phyloP scores from a whole-genome alignment of 2,329 filamentous ascomycete genomes.

The Sordariomycetes sp. region DNA sequence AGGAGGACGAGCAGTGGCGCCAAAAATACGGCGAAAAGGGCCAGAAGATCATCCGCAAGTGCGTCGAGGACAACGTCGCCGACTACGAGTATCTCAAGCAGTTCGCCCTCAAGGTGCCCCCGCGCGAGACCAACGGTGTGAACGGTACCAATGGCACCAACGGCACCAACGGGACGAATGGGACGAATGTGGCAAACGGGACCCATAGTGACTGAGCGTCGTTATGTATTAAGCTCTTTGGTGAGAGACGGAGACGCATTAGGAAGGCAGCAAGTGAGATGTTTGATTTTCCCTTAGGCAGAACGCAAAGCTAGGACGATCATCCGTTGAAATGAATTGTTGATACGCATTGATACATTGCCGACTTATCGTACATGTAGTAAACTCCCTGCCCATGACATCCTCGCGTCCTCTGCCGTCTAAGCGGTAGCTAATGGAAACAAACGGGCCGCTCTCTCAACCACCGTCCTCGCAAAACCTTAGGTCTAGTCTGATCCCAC shows the following conservation, averaged over 20 bases:
- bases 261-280: not conserved
- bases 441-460: not conserved
- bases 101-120: slow-evolving; percentile 47
- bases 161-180: not conserved
- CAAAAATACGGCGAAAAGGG: slow-evolving; percentile 62
- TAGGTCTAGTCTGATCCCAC: not conserved
- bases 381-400: not conserved
- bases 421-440: not conserved
- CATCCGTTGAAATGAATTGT: not conserved
- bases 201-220: not conserved
- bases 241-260: not conserved
- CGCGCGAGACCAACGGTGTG: not conserved
- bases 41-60: slow-evolving; percentile 55
- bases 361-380: slow-evolving; percentile 2
- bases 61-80: slow-evolving; percentile 56
- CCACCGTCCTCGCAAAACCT: too few species aligned
- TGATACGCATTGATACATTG: slow-evolving; percentile 1
- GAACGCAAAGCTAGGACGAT: not conserved
- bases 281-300: not conserved
- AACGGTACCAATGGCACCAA: not conserved
- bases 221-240: not conserved
- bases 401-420: not conserved
- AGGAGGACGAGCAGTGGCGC: slow-evolving; percentile 58
- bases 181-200: not conserved
- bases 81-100: slow-evolving; percentile 75